Evolutionary conservation across 192 early-diverging fungal species (phyloP).

Genomic region (Funneliformis mosseae): DNA sequence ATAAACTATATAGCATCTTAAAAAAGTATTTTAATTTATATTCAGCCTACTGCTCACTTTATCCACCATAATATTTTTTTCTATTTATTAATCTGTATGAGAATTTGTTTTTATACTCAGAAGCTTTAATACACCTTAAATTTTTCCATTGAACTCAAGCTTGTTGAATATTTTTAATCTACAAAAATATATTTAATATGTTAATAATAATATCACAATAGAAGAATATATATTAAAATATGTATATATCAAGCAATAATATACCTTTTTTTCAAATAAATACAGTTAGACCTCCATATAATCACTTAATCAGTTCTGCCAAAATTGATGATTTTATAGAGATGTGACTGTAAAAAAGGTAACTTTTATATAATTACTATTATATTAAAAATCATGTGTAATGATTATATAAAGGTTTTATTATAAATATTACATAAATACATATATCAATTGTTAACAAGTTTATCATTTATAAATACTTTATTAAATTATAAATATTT

Average conservation of each 20-base stretch:
- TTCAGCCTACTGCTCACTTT: conserved; percentile 27
- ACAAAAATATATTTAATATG: neutral
- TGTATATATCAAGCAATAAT: conserved; percentile 11
- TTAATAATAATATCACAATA: neutral
- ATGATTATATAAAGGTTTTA: too few species aligned
- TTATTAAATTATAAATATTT: too few species aligned
- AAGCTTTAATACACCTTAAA: conserved; percentile 24
- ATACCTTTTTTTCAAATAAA: conserved; percentile 26
- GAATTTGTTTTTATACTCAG: conserved; percentile 11
- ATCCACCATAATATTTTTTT: conserved; percentile 33
- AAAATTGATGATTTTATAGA: too few species aligned
- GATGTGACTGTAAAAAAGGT: too few species aligned
- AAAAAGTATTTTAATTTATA: conserved; percentile 20
- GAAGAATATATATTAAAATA: too few species aligned
- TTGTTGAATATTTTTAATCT: conserved; percentile 22
- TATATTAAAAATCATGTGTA: too few species aligned
- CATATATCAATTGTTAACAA: too few species aligned
- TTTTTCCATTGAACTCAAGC: conserved; percentile 26
- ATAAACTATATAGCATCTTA: conserved; percentile 9
- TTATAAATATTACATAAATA: too few species aligned
- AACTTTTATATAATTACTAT: too few species aligned
- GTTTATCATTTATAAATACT: too few species aligned
- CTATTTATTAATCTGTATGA: conserved; percentile 32
- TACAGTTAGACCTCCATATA: too few species aligned
- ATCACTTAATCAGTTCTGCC: too few species aligned